Base-by-base conservation (phyloP, 192 early-diverging fungal species). In the Coemansia sp. region DNA sequence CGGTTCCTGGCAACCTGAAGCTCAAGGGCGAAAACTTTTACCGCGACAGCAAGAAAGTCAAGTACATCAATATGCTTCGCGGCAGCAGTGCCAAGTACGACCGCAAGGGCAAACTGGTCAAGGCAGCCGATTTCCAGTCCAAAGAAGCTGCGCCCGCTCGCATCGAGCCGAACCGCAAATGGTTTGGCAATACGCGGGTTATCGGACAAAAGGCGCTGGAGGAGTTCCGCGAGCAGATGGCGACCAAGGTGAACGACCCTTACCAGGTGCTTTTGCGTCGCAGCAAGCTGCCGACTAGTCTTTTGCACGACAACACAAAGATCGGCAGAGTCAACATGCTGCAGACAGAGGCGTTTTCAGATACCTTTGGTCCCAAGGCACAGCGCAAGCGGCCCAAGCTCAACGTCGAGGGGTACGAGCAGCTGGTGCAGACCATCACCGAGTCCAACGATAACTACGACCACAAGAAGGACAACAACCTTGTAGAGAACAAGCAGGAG, bases 11-110 rank as follows among this genome's bases (percentile, higher is more conserved):
- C 35, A 92, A 92, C 74, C 71, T 89, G 47, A 85, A 85, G 70
- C 85, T 93, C 56, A 98, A 98, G 84, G 97, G 97, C 52, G 93
- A 95, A 70, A 99, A 99, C 85, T 99, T 98, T 82, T 99, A 99
- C 86, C 86, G 94, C 59, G 97, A 99, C 85, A 90, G 89, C 50
- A 93, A 94, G 74, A 93, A 94, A 71, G 88, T 97, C 18, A 88
- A 92, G 63, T 89, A 89, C 59, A 74, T 97, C 68, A 94, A 97
- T 69, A 92, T 99, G 89, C 85, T 94, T 62, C 95, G 91, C 72
- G 89, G 91, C 53, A 94, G 97, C 29, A 86, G 79, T 60, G 84
- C 95, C 18, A 85, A 84, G 29, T 85, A 95, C 55, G 85, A 99
- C 78, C 64, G 85, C 56, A 85, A 90, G 63, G 97, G 97, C 57